phyloP scores from a whole-genome alignment of 148 eudicot genomes.

The Linanthus parryae region DNA sequence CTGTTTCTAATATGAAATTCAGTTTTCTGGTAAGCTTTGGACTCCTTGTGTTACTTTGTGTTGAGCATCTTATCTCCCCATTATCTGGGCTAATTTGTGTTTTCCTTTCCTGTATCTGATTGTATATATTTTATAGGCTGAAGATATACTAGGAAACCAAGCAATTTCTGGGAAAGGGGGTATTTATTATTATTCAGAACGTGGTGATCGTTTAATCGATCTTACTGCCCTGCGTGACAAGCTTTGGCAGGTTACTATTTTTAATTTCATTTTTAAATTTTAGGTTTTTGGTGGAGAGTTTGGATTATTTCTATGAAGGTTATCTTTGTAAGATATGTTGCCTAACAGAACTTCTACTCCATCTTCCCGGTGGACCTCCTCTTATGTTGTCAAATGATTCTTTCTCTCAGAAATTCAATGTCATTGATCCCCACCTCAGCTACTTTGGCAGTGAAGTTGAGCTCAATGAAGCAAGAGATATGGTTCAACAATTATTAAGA shows the following conservation, averaged over 20 bases:
- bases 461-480: slow-evolving; percentile 69
- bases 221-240: slow-evolving; percentile 79
- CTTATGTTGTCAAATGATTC: neutral
- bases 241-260: slow-evolving; percentile 73
- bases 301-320: neutral
- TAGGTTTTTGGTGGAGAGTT: too few relatives aligned
- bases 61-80: too few relatives aligned
- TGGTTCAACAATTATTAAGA: slow-evolving; percentile 69
- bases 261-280: neutral
- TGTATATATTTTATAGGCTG: slow-evolving; percentile 45
- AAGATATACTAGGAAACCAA: slow-evolving; percentile 65
- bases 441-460: slow-evolving; percentile 67
- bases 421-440: slow-evolving; percentile 45
- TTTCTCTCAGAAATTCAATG: slow-evolving; percentile 32
- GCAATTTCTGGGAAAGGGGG: slow-evolving; percentile 58
- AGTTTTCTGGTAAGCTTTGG: slow-evolving; percentile 61
- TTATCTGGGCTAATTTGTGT: neutral
- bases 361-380: slow-evolving; percentile 4
- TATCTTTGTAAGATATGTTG: neutral
- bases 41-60: neutral
- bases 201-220: slow-evolving; percentile 87
- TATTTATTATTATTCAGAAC: slow-evolving; percentile 84
- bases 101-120: neutral
- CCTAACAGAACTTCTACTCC: neutral
- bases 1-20: slow-evolving; percentile 55